Evolutionary conservation across 2,329 filamentous ascomycete genomes (phyloP), one percentile per base, ranked within the genome.

Genomic region (Paecilomyces formosus): DNA sequence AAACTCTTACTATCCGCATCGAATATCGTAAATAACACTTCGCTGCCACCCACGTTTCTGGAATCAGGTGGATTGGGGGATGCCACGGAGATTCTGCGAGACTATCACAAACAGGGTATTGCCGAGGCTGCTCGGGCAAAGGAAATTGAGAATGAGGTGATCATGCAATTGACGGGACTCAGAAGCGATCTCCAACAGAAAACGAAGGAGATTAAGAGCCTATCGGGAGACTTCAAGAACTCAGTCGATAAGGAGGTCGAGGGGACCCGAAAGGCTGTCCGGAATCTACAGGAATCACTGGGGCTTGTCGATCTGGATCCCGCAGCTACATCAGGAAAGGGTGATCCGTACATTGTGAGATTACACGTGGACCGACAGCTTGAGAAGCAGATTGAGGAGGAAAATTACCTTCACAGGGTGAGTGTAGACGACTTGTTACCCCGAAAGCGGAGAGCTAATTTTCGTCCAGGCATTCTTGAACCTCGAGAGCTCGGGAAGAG

Each of bases 141-240:
- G 58, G 92, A 96, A 62, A 92, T 97, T 58, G 91, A 97, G 71
- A 87, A 87, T 61, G 93, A 97, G 69, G 92, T 99, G 53, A 91
- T 97, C 63, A 81, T 90, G 55, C 92, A 93, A 56, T 80, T 99
- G 58, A 91, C 88, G 1, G 92, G 92, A 1, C 79, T 99, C 57
- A 82, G 94, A 59, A 92, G 87, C 68, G 94, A 99, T 73, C 80
- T 99, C 18, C 88, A 89, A 61, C 91, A 95, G 72, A 99, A 99
- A 79, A 96, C 96, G 74, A 99, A 97, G 75, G 94, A 99, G 76
- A 99, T 99, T 78, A 96, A 96, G 77, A 88, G 86, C 64, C 79
- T 99, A 15, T 89, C 91, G 5, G 89, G 92, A 15, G 94, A 99
- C 73, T 99, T 99, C 77, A 96, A 96, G 77, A 99, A 96, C 71